Evolutionary conservation across 108 stramenopile species (phyloP).

Genomic region (Asterionellopsis glacialis): DNA sequence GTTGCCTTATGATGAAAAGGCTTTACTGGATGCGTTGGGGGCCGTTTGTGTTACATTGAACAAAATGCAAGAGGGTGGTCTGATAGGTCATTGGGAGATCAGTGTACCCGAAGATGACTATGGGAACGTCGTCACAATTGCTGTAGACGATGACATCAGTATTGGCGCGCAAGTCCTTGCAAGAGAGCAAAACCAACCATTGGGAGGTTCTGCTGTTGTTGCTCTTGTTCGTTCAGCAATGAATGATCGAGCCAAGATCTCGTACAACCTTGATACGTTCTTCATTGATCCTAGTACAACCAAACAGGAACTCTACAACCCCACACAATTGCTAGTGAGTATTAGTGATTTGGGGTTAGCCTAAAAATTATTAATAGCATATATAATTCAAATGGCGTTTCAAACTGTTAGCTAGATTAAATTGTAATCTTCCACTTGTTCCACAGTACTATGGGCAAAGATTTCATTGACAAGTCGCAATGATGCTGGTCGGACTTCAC

Average conservation of each 20-base stretch:
- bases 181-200: conserved; percentile 29
- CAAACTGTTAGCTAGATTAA: too few species aligned
- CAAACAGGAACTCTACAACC: conserved; percentile 51
- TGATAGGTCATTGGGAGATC: conserved; percentile 42
- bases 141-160: conserved; percentile 48
- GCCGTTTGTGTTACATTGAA: conserved; percentile 21
- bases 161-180: conserved; percentile 45
- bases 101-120: conserved; percentile 61
- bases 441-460: too few species aligned
- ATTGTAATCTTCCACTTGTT: too few species aligned
- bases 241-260: conserved; percentile 28
- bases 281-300: conserved; percentile 63
- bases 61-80: conserved; percentile 29
- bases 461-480: too few species aligned
- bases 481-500: too few species aligned
- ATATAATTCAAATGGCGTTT: too few species aligned
- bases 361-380: conserved; percentile 13
- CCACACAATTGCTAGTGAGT: conserved; percentile 52
- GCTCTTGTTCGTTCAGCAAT: conserved; percentile 33
- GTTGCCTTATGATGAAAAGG: conserved; percentile 46
- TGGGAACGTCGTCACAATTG: conserved; percentile 56
- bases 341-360: conserved; percentile 30
- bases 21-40: conserved; percentile 43
- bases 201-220: conserved; percentile 36
- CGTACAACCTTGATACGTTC: conserved; percentile 39